Percentiles rank a stretch among this genome's conserved stretches.
phyloP scores from a whole-genome alignment of 371 early-diverging fungal genomes.

The Capillidium heterosporum region DNA sequence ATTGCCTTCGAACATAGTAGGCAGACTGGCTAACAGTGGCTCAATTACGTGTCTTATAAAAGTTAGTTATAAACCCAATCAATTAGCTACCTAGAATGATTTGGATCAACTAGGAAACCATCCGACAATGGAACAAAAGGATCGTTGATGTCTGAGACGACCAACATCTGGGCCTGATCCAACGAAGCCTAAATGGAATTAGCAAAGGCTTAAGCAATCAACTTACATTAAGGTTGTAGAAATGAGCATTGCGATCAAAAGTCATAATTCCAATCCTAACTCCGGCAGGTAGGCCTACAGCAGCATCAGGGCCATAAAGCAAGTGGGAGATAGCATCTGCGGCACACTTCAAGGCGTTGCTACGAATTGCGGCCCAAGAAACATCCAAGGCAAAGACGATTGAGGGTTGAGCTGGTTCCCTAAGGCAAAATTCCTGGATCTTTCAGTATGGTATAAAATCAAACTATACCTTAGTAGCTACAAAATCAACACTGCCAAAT shows the following conservation, averaged over 20 bases:
- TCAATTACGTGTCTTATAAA: conserved; percentile 41
- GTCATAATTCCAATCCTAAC: conserved; percentile 73
- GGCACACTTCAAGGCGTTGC: conserved; percentile 51
- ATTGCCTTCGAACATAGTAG: conserved; percentile 60
- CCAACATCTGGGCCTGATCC: conserved; percentile 85
- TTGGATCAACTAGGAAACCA: conserved; percentile 73
- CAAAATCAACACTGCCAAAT: conserved; percentile 77
- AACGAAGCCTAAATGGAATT: conserved; percentile 24
- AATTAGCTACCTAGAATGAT: conserved; percentile 8
- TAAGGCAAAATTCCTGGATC: conserved; percentile 32
- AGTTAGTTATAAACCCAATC: not conserved
- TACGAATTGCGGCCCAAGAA: conserved; percentile 60
- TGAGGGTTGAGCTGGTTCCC: conserved; percentile 44
- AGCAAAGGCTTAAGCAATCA: not conserved
- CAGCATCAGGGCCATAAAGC: conserved; percentile 34
- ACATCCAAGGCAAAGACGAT: conserved; percentile 89
- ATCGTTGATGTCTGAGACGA: conserved; percentile 83
- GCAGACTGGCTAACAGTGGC: conserved; percentile 59
- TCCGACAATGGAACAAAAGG: conserved; percentile 80
- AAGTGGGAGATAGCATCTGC: conserved; percentile 41
- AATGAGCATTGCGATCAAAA: conserved; percentile 81
- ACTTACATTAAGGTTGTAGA: conserved; percentile 74
- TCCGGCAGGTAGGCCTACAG: conserved; percentile 22
- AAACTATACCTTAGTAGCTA: conserved; percentile 48
- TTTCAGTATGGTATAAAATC: conserved; percentile 13